Evolutionary conservation across 495 filamentous ascomycete species (phyloP).

Genomic region (Neurospora discreta): DNA sequence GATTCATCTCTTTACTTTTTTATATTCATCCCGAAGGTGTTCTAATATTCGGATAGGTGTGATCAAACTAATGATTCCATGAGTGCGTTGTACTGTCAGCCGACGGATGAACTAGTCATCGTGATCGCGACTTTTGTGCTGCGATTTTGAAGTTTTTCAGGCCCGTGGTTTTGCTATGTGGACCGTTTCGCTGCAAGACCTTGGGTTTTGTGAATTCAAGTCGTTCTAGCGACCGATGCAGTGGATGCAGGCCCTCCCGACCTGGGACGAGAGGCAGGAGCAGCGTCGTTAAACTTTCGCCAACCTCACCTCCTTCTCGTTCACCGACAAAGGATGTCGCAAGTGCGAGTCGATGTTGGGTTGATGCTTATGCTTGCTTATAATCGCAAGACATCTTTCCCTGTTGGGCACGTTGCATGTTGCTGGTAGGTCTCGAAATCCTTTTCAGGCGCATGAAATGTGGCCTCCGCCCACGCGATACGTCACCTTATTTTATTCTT

Average conservation of each 20-base stretch:
- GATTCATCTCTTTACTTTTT: not conserved
- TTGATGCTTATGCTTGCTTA: not conserved
- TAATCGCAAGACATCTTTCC: not conserved
- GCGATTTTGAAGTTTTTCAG: slow-evolving; percentile 4
- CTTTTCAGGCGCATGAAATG: not conserved
- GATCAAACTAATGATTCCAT: not conserved
- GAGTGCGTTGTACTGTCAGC: not conserved
- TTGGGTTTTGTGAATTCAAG: slow-evolving; percentile 8
- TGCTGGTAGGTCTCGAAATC: not conserved
- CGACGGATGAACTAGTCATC: not conserved
- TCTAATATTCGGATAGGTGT: not conserved
- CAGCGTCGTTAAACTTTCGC: not conserved
- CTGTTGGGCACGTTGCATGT: not conserved
- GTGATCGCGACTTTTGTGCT: slow-evolving; percentile 2
- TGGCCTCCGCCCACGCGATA: not conserved
- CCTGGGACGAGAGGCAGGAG: not conserved
- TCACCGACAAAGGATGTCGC: not conserved
- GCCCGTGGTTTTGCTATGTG: slow-evolving; percentile 11
- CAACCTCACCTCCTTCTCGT: not conserved
- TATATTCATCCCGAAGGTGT: not conserved
- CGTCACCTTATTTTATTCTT: not conserved
- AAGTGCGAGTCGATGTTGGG: not conserved
- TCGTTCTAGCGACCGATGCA: slow-evolving; percentile 15
- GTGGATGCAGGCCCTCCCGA: slow-evolving; percentile 4
- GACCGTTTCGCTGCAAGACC: slow-evolving; percentile 8